These are phyloP conservation scores for Rhytidiadelphus loreus DNA, from an alignment of 225 moss, liverwort and hornwort genomes.

Conservation along the genomic window DNA sequence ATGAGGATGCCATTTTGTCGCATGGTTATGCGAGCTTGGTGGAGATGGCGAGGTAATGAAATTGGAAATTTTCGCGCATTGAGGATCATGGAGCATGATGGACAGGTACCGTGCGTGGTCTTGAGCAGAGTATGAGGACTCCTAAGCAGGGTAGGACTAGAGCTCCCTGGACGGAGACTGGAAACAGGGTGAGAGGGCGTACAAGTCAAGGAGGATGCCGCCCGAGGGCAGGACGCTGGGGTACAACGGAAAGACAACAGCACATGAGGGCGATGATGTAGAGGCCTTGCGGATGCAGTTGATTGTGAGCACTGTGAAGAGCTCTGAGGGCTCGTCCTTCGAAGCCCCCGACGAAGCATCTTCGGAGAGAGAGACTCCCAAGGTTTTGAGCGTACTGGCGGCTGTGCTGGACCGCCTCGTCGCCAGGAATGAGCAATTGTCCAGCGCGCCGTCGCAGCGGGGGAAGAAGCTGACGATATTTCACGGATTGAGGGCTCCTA, in stretches of 20 bases:
- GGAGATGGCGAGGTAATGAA: background rate
- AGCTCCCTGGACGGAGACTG: background rate
- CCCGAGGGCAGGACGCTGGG: conserved; percentile 25
- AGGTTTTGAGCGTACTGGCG: conserved; percentile 67
- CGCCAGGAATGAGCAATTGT: conserved; percentile 69
- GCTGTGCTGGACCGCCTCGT: conserved; percentile 79
- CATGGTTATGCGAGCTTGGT: background rate
- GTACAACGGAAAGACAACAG: background rate
- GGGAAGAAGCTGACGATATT: conserved; percentile 83
- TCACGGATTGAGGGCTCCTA: conserved; percentile 78
- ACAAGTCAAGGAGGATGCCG: conserved; percentile 13
- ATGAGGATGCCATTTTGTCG: background rate
- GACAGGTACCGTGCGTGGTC: background rate
- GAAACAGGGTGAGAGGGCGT: background rate
- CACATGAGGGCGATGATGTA: conserved; percentile 4
- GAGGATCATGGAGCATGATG: conserved; percentile 1
- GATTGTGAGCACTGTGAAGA: background rate
- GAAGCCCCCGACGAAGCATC: background rate
- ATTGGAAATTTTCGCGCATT: background rate
- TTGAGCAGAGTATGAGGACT: background rate
- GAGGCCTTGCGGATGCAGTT: conserved; percentile 26
- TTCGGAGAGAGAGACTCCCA: conserved; percentile 50
- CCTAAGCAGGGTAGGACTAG: background rate
- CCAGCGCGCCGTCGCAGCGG: conserved; percentile 34
- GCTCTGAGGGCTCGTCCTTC: conserved; percentile 13